Evolutionary conservation across 2,329 filamentous ascomycete genomes (phyloP).

Genomic region (Epichloe brachyelytri): DNA sequence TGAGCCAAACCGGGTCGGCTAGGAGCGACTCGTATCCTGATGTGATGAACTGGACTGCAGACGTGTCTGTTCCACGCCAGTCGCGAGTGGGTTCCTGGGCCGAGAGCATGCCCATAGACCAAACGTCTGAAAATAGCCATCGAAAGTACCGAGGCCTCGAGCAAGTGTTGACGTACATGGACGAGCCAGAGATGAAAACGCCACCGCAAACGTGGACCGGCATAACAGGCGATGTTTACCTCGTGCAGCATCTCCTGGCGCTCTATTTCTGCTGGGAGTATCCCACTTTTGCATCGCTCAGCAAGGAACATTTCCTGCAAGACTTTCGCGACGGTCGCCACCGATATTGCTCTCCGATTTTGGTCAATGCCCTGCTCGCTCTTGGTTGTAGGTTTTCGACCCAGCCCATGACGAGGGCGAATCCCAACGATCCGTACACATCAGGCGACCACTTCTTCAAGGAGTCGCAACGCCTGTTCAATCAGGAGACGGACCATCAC

Average conservation of each 20-base stretch:
- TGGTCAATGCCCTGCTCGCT: constrained; percentile 53
- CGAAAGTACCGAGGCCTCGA: constrained; percentile 29
- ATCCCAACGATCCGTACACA: constrained; percentile 47
- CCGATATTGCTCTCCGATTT: constrained; percentile 54
- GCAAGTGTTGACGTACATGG: constrained; percentile 34
- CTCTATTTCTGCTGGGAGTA: constrained; percentile 69
- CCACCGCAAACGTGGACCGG: constrained; percentile 43
- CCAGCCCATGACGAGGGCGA: constrained; percentile 48
- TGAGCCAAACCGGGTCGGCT: constrained; percentile 33
- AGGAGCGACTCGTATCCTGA: constrained; percentile 35
- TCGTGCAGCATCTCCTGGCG: constrained; percentile 51
- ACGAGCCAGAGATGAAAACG: constrained; percentile 29
- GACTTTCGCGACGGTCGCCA: constrained; percentile 49
- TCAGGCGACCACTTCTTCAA: constrained; percentile 65
- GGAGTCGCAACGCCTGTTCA: constrained; percentile 50
- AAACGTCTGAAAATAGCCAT: constrained; percentile 15
- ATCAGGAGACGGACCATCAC: constrained; percentile 44
- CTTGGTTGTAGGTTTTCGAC: constrained; percentile 57
- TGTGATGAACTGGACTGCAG: constrained; percentile 31
- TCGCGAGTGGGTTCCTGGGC: constrained; percentile 38
- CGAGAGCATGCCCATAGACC: constrained; percentile 27
- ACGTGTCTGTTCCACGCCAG: constrained; percentile 25
- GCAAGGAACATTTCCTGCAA: constrained; percentile 55
- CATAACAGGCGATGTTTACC: constrained; percentile 41
- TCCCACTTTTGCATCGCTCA: constrained; percentile 60